These are phyloP conservation scores for Fusarium falciforme DNA, from an alignment of 2,329 filamentous ascomycete species.

Conservation along the genomic window DNA sequence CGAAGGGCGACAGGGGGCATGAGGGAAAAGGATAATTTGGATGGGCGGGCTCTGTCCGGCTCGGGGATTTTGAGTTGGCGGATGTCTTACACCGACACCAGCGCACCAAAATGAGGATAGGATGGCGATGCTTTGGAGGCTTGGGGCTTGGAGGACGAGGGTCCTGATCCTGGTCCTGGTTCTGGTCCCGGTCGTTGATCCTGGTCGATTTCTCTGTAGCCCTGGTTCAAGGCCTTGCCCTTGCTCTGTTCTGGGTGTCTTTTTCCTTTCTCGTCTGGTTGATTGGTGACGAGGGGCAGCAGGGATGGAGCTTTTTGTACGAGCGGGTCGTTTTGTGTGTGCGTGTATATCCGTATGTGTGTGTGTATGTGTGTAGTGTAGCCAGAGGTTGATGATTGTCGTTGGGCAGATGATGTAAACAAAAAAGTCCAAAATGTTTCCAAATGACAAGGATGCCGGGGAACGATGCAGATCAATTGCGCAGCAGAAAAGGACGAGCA, in stretches of 20 bases:
- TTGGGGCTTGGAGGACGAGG: conserved; percentile 15
- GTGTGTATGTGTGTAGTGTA: conserved; percentile 5
- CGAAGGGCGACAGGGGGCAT: conserved; percentile 32
- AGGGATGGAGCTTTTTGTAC: conserved; percentile 22
- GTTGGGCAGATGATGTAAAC: conserved; percentile 20
- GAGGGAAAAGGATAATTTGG: conserved; percentile 13
- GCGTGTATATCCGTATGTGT: conserved; percentile 4
- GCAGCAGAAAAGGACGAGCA: conserved; percentile 1
- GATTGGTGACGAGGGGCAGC: conserved; percentile 30
- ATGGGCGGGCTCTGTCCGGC: conserved; percentile 22
- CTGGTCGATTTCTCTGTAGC: conserved; percentile 15
- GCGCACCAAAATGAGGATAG: conserved; percentile 4
- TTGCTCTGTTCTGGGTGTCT: conserved; percentile 29
- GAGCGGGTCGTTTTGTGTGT: not conserved
- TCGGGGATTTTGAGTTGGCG: conserved; percentile 43
- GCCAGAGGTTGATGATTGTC: not conserved
- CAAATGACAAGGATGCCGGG: not conserved
- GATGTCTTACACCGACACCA: conserved; percentile 38
- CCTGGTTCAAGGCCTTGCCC: conserved; percentile 23
- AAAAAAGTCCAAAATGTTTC: conserved; percentile 1
- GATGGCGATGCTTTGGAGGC: conserved; percentile 18
- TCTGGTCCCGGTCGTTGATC: conserved; percentile 6
- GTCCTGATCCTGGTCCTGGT: conserved; percentile 21
- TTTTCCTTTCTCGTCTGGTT: conserved; percentile 31
- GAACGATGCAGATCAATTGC: conserved; percentile 13